These are phyloP conservation scores for Mrakia frigida DNA, from an alignment of 768 basidiomycete genomes.

Conservation along the genomic window DNA sequence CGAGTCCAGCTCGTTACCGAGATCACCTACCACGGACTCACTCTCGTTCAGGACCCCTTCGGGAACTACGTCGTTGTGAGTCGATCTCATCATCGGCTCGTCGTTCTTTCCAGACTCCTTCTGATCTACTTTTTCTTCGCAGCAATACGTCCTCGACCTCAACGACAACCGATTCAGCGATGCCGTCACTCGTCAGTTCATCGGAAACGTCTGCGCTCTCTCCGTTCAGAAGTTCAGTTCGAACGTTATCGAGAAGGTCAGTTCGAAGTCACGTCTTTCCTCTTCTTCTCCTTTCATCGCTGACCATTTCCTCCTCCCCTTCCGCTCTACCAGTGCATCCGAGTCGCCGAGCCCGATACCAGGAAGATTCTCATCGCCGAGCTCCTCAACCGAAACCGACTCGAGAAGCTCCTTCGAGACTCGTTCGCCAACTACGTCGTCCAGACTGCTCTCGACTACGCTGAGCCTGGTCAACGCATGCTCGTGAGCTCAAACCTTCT, in stretches of 20 bases:
- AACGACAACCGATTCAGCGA: constrained; percentile 99
- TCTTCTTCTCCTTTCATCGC: not conserved
- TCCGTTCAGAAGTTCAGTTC: constrained; percentile 99
- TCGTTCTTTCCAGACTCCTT: constrained; percentile 58
- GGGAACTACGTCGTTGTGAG: constrained; percentile 45
- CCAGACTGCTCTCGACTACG: constrained; percentile 94
- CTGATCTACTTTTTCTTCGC: not conserved
- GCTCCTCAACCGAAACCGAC: constrained; percentile 81
- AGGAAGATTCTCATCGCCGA: constrained; percentile 94
- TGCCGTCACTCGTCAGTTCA: constrained; percentile 92
- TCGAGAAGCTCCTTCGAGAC: constrained; percentile 93
- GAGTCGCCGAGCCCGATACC: constrained; percentile 91
- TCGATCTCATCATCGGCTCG: constrained; percentile 51
- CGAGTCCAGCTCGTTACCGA: constrained; percentile 94
- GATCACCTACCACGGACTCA: constrained; percentile 96
- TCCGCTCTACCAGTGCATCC: constrained; percentile 56
- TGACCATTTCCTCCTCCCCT: not conserved
- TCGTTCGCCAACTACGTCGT: constrained; percentile 97
- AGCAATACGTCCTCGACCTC: constrained; percentile 97
- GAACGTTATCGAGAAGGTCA: constrained; percentile 93
- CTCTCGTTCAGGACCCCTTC: constrained; percentile 89
- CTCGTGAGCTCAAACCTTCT: constrained; percentile 50
- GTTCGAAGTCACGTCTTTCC: constrained; percentile 22
- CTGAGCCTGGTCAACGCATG: constrained; percentile 81
- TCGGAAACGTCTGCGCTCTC: constrained; percentile 93